These are phyloP conservation scores for Arthrobotrys megalospora DNA, from an alignment of 2,329 filamentous ascomycete genomes.

Conservation along the genomic window DNA sequence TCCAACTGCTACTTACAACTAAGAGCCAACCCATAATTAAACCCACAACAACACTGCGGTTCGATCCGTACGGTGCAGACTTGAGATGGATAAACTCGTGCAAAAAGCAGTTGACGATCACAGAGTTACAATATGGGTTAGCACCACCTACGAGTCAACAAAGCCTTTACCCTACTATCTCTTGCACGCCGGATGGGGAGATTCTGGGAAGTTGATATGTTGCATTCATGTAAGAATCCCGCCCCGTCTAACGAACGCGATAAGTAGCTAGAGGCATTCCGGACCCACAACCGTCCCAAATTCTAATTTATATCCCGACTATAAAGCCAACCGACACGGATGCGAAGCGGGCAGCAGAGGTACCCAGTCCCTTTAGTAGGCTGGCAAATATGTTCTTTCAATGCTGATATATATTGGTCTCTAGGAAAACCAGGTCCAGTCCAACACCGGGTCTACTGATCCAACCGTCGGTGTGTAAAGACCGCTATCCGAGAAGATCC, in stretches of 20 bases:
- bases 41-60: too few species aligned
- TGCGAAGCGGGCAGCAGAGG: conserved; percentile 41
- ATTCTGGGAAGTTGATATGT: conserved; percentile 43
- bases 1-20: too few species aligned
- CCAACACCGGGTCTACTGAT: background rate
- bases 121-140: conserved; percentile 44
- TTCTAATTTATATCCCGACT: background rate
- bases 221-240: conserved; percentile 52
- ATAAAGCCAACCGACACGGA: conserved; percentile 29
- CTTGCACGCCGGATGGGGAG: conserved; percentile 40
- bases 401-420: background rate
- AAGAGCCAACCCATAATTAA: too few species aligned
- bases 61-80: background rate
- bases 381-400: background rate
- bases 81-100: conserved; percentile 11
- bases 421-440: background rate
- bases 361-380: background rate
- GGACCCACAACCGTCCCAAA: background rate
- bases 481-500: background rate
- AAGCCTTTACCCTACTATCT: conserved; percentile 29
- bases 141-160: conserved; percentile 9
- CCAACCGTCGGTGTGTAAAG: background rate
- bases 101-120: conserved; percentile 48
- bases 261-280: background rate
- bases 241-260: background rate